Evolutionary conservation across 176 grass and related monocot genomes (phyloP), one percentile per base, ranked within the genome.

Genomic region (Neostapfia colusana): DNA sequence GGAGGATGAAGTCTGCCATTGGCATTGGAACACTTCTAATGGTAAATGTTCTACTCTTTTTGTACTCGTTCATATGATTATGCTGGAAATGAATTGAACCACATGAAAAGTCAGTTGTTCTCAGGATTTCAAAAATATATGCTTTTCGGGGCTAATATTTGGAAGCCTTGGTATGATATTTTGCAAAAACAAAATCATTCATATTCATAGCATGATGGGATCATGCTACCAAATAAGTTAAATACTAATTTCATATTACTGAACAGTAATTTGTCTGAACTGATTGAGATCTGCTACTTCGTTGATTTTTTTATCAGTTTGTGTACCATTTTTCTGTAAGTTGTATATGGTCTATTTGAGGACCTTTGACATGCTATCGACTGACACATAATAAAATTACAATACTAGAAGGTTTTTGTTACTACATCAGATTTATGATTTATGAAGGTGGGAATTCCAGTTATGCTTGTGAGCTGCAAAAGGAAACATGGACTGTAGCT

Each of bases 1-100:
- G 95, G 20, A 85, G 95, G 76, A 99, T 99, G 95, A 99, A 99
- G 67, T 99, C 95, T 84, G 95, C 95, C 57, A 99, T 99, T 79
- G 95, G 95, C 44, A 99, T 99, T 73, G 95, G 95, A 65, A 99
- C 95, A 88, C 91, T 99, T 64, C 77, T 99, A 61, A 93, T 93
- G 95, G 95, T 99, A 90, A 76, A 35, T 54, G 56, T 38, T 59
- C 26, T 41, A 67, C 56, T 81, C 80, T 17, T 82, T 24, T 3
- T 79, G 26, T 48, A 14, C 41, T 57, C 37, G 64, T 81, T 56
- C 20, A 16, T 55, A 50, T 16, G 42, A 65, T 2, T 72, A 49
- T 41, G 26, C 49, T 40, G 8, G 27, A 85, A 72, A 40, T 72
- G 36, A 76, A 21, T 26, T 40, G 17, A 77, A 77, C 24, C 14